Conservation (phyloP, 1,284 basidiomycete species). For the Pisolithus thermaeus region DNA sequence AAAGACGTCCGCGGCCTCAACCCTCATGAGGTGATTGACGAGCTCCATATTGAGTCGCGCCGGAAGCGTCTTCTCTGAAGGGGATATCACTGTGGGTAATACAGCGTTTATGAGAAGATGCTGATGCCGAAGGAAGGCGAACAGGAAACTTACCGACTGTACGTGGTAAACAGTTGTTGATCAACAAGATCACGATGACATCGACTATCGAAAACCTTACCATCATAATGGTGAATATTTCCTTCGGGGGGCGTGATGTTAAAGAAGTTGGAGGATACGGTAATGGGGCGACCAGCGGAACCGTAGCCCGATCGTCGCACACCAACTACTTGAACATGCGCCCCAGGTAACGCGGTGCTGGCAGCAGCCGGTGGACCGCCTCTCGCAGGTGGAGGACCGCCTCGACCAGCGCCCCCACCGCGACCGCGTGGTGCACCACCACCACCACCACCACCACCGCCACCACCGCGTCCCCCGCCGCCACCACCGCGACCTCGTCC, state of each 20-base stretch:
- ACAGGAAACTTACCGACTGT: constrained; percentile 50
- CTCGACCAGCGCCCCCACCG: constrained; percentile 6
- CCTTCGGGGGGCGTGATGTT: constrained; percentile 49
- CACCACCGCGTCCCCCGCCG: constrained; percentile 5
- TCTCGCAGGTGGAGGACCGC: constrained; percentile 3
- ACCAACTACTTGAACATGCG: constrained; percentile 53
- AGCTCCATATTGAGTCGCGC: constrained; percentile 62
- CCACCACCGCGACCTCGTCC: constrained; percentile 12
- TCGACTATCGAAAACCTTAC: constrained; percentile 33
- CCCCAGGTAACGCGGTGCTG: constrained; percentile 27
- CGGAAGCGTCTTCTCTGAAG: constrained; percentile 62
- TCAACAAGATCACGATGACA: constrained; percentile 13
- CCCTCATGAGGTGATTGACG: constrained; percentile 52
- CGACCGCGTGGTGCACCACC: constrained; percentile 3
- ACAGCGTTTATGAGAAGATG: constrained; percentile 9
- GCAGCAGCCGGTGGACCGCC: constrained; percentile 25
- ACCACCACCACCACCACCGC: constrained; percentile 4
- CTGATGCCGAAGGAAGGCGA: not conserved
- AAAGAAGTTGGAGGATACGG: constrained; percentile 65
- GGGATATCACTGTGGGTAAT: constrained; percentile 44
- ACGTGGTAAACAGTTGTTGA: constrained; percentile 5
- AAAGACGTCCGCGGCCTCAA: constrained; percentile 53
- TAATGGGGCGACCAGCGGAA: constrained; percentile 42
- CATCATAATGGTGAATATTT: constrained; percentile 71
- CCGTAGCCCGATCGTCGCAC: constrained; percentile 63